Percentiles rank a stretch among this genome's conserved stretches.
These are phyloP conservation scores for Porogramme epimiltina DNA, from an alignment of 1,284 basidiomycete species.

Conservation along the genomic window DNA sequence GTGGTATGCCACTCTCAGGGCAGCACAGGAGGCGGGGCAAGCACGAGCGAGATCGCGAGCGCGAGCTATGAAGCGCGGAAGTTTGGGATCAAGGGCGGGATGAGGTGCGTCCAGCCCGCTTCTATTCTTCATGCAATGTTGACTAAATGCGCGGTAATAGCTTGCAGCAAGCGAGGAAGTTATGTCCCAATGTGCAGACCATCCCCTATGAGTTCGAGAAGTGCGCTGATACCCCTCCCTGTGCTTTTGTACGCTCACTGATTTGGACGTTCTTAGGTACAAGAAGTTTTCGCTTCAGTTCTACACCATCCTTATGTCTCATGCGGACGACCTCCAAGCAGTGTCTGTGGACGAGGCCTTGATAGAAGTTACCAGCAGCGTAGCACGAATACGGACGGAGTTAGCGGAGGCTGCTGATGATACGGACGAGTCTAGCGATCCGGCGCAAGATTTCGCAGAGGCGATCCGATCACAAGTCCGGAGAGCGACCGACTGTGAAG, in stretches of 20 bases:
- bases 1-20: slow-evolving; percentile 96
- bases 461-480: slow-evolving; percentile 78
- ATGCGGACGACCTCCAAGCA: slow-evolving; percentile 91
- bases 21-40: slow-evolving; percentile 62
- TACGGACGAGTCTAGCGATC: slow-evolving; percentile 37
- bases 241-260: neutral
- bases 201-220: slow-evolving; percentile 91
- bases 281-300: slow-evolving; percentile 83
- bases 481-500: slow-evolving; percentile 82
- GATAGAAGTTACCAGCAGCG: slow-evolving; percentile 81
- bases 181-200: slow-evolving; percentile 76
- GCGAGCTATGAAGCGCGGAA: slow-evolving; percentile 91
- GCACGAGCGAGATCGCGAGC: slow-evolving; percentile 94
- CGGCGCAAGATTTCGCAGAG: slow-evolving; percentile 80
- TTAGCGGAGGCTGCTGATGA: slow-evolving; percentile 11
- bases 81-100: slow-evolving; percentile 91
- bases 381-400: slow-evolving; percentile 45
- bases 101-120: slow-evolving; percentile 60
- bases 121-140: neutral
- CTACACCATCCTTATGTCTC: slow-evolving; percentile 88
- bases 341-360: slow-evolving; percentile 97
- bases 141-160: slow-evolving; percentile 36
- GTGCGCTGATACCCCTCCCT: slow-evolving; percentile 40
- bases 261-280: slow-evolving; percentile 61
- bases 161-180: slow-evolving; percentile 80